Percentiles rank a stretch among this genome's conserved stretches.
These are phyloP conservation scores for Nelumbo lutea DNA, from an alignment of 164 flowering plant genomes.

Conservation along the genomic window DNA sequence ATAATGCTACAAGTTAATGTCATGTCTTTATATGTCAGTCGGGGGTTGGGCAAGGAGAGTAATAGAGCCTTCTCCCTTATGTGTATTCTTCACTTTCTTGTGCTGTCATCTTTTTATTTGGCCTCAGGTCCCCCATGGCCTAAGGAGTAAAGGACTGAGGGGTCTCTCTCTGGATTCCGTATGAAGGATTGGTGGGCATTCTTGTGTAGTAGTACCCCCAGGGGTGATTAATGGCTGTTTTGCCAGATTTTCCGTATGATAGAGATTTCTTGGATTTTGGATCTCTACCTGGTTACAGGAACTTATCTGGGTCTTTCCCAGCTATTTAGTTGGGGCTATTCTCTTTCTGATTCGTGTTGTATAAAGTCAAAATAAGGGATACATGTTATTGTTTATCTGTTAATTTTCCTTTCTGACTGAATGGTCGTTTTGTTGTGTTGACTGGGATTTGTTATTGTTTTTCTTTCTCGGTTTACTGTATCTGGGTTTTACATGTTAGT, in stretches of 20 bases:
- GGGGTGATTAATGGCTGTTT: conserved; percentile 21
- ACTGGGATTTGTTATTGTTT: too few relatives aligned
- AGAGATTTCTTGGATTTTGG: conserved; percentile 24
- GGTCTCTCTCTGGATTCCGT: not conserved
- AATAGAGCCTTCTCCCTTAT: not conserved
- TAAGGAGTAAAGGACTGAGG: too few relatives aligned
- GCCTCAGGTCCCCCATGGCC: too few relatives aligned
- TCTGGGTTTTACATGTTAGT: too few relatives aligned
- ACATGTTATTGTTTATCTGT: too few relatives aligned
- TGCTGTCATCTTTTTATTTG: not conserved
- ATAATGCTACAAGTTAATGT: not conserved
- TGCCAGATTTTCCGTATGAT: conserved; percentile 29
- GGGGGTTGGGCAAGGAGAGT: not conserved
- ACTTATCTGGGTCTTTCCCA: conserved; percentile 7
- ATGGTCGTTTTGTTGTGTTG: too few relatives aligned
- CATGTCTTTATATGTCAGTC: not conserved
- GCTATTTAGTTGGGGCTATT: not conserved
- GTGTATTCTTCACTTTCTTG: conserved; percentile 12
- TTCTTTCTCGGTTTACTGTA: too few relatives aligned
- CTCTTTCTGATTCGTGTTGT: too few relatives aligned
- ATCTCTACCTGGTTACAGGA: conserved; percentile 14
- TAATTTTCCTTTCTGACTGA: too few relatives aligned
- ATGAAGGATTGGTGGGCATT: conserved; percentile 18
- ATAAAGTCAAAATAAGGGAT: too few relatives aligned
- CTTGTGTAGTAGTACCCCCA: conserved; percentile 3